Conservation (phyloP, 768 basidiomycete genomes). For the Trametes cingulata region DNA sequence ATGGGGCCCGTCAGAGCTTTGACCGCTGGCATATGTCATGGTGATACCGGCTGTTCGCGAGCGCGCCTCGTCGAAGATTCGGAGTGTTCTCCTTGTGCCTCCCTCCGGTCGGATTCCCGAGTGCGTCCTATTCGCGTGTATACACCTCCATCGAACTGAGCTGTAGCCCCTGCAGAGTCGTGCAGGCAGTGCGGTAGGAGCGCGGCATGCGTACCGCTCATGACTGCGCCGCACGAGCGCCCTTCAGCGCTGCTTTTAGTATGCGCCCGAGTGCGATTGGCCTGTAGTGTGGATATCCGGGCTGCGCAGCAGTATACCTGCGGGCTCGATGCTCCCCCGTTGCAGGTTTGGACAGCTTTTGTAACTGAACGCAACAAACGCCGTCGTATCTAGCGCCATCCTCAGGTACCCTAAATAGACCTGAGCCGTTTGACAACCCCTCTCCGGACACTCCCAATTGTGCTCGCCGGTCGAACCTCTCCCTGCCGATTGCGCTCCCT, state of each 20-base stretch:
- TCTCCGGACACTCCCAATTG: constrained; percentile 4
- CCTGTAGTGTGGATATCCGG: neutral
- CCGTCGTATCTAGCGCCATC: constrained; percentile 13
- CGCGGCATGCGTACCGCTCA: neutral
- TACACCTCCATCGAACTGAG: neutral
- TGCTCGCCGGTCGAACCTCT: constrained; percentile 8
- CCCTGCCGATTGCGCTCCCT: neutral
- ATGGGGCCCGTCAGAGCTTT: neutral
- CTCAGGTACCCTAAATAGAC: neutral
- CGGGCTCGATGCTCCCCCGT: neutral
- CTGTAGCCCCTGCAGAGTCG: neutral
- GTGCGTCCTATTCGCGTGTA: neutral
- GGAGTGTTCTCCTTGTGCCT: neutral
- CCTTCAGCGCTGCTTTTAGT: neutral
- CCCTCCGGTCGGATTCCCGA: neutral
- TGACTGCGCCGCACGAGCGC: neutral
- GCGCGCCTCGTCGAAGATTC: neutral
- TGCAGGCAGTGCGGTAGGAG: neutral
- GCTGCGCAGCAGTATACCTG: constrained; percentile 4
- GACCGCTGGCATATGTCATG: constrained; percentile 1
- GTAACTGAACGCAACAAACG: neutral
- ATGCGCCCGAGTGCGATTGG: neutral
- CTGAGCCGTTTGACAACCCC: neutral
- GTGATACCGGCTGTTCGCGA: neutral
- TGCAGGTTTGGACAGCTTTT: constrained; percentile 5